Evolutionary conservation across 495 filamentous ascomycete genomes (phyloP).

Genomic region (Penicillium robsamsonii): DNA sequence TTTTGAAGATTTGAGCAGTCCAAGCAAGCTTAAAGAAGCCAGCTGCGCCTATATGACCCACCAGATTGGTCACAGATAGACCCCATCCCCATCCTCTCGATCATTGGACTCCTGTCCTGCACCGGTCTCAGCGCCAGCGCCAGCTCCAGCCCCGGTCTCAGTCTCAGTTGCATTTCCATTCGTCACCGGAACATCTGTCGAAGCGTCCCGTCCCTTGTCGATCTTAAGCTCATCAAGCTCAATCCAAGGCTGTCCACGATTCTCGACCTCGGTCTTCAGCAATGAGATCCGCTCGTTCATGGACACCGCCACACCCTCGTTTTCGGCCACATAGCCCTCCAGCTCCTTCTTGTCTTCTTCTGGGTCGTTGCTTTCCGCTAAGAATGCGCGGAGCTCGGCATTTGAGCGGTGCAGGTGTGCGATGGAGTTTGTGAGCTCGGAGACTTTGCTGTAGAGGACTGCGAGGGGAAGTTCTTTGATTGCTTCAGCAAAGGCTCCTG

Average conservation of each 20-base stretch:
- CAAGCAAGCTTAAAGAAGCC: not conserved
- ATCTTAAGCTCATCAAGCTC: conserved; percentile 44
- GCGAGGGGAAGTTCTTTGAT: conserved; percentile 69
- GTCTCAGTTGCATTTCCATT: conserved; percentile 20
- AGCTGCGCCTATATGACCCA: not conserved
- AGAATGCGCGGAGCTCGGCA: conserved; percentile 62
- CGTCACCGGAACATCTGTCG: conserved; percentile 13
- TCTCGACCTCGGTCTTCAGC: conserved; percentile 71
- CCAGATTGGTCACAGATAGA: conserved; percentile 56
- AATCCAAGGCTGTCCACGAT: conserved; percentile 67
- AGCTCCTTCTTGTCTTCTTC: conserved; percentile 64
- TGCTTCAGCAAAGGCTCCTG: conserved; percentile 58
- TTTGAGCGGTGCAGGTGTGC: conserved; percentile 79
- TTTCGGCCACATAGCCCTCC: conserved; percentile 56
- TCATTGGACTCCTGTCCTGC: conserved; percentile 10
- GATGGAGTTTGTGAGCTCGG: conserved; percentile 80
- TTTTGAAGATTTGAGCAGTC: not conserved
- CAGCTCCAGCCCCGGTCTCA: conserved; percentile 25
- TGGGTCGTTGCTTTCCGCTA: conserved; percentile 45
- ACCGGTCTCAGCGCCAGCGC: conserved; percentile 23
- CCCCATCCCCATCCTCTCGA: conserved; percentile 54
- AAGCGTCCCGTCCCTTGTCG: conserved; percentile 17
- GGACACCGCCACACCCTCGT: conserved; percentile 66
- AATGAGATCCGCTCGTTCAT: conserved; percentile 71
- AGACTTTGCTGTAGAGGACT: conserved; percentile 72